phyloP scores from a whole-genome alignment of 2,329 filamentous ascomycete genomes.

The Alternaria viburni region DNA sequence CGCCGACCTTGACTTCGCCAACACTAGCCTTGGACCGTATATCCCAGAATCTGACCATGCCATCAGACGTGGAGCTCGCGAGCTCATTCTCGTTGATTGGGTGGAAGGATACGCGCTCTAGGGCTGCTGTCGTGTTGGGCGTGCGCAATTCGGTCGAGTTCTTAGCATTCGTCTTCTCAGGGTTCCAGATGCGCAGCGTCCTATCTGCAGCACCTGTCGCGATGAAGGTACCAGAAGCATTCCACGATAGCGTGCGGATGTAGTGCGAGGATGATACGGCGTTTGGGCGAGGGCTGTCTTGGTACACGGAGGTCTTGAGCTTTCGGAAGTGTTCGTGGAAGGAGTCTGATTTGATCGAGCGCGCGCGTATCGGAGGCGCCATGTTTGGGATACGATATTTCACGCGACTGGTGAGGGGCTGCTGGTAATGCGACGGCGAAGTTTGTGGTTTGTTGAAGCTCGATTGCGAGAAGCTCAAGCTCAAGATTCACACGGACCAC shows the following conservation, averaged over 20 bases:
- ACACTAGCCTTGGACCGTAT: slow-evolving; percentile 74
- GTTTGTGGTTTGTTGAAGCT: not conserved
- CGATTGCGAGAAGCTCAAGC: not conserved
- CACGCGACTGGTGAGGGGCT: not conserved
- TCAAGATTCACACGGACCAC: slow-evolving; percentile 4
- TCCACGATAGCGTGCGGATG: slow-evolving; percentile 85
- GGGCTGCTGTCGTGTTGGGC: slow-evolving; percentile 53
- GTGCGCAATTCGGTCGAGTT: slow-evolving; percentile 79
- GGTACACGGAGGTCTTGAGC: slow-evolving; percentile 74
- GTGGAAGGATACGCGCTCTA: slow-evolving; percentile 81
- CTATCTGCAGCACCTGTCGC: slow-evolving; percentile 78
- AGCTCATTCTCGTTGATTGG: slow-evolving; percentile 78
- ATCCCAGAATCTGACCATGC: slow-evolving; percentile 80
- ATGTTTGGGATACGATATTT: slow-evolving; percentile 15
- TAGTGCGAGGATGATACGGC: slow-evolving; percentile 43
- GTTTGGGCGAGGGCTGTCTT: slow-evolving; percentile 47
- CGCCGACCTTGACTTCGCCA: slow-evolving; percentile 68
- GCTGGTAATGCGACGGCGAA: not conserved
- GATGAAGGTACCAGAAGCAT: slow-evolving; percentile 80
- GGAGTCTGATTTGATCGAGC: slow-evolving; percentile 70
- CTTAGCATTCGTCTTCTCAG: slow-evolving; percentile 74
- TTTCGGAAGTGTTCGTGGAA: slow-evolving; percentile 71
- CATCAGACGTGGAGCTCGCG: slow-evolving; percentile 75
- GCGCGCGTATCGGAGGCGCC: slow-evolving; percentile 55
- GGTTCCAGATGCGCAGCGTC: slow-evolving; percentile 80